phyloP scores from a whole-genome alignment of 2,329 filamentous ascomycete genomes.

The Endoconidiophora polonica region DNA sequence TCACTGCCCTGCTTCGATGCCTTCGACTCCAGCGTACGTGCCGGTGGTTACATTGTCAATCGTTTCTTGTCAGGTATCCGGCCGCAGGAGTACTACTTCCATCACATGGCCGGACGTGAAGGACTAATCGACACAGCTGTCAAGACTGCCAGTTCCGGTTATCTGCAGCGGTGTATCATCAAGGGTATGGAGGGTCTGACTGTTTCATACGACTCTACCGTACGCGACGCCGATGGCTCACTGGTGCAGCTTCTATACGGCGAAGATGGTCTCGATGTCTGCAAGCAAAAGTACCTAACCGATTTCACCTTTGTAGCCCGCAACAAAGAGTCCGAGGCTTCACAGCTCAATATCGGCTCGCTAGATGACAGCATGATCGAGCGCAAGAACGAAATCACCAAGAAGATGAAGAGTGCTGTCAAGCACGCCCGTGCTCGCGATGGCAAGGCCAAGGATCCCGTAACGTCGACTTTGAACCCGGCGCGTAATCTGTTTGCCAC shows the following conservation, averaged over 20 bases:
- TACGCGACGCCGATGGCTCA: conserved; percentile 83
- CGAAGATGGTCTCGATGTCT: conserved; percentile 86
- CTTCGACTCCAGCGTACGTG: conserved; percentile 75
- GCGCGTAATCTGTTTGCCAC: conserved; percentile 68
- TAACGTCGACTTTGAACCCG: conserved; percentile 56
- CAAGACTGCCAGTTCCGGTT: conserved; percentile 93
- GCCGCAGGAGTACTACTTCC: conserved; percentile 97
- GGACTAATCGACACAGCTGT: conserved; percentile 97
- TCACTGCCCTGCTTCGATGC: conserved; percentile 85
- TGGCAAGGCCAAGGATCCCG: conserved; percentile 53
- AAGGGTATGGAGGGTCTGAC: conserved; percentile 95
- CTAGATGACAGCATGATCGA: conserved; percentile 29
- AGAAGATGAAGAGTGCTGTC: conserved; percentile 65
- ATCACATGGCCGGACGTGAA: conserved; percentile 97
- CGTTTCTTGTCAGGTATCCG: conserved; percentile 96
- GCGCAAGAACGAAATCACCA: conserved; percentile 45
- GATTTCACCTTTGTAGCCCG: conserved; percentile 82
- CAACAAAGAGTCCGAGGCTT: conserved; percentile 67
- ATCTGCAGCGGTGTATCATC: conserved; percentile 89
- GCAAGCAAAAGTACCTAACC: conserved; percentile 79
- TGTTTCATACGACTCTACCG: conserved; percentile 85
- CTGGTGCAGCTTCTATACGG: conserved; percentile 93
- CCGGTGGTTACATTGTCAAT: conserved; percentile 84
- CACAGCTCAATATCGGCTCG: conserved; percentile 53
- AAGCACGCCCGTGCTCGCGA: conserved; percentile 49